Base-by-base conservation (phyloP, 2,329 filamentous ascomycete genomes). In the Fusarium liriodendri region DNA sequence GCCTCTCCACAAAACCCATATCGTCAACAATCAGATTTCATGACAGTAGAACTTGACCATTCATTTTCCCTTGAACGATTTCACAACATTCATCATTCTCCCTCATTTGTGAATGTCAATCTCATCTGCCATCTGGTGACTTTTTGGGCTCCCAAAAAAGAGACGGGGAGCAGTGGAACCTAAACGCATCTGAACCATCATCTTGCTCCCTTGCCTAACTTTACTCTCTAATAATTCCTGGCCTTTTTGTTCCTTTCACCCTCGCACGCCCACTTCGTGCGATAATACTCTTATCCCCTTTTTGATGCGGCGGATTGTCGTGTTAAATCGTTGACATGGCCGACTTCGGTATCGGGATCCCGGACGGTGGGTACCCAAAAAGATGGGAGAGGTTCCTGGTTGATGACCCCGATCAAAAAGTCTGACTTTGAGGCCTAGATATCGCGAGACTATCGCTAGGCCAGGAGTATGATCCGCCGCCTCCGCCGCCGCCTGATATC, bases 381-480 rank as follows among this genome's bases (percentile, higher is more conserved):
- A 55, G 52, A 64, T 64, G 57, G 27, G 47, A 29, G 47, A 50
- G 38, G 38, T 45, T 40, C 14, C 35, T 40, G 40, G 40, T 42
- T 42, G 40, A 20, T 45, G 40, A 16, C 16, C 66, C 75, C 29
- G 25, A 29, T 55, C 50, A 55, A 71, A 70, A 73, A 73, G 45
- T 78, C 79, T 82, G 67, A 82, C 75, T 59, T 37, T 40, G 68
- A 42, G 58, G 40, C 32, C 66, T 74, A 86, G 85, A 84, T 75
- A 82, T 86, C 73, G 80, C 82, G 71, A 81, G 79, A 62, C 80
- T 87, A 62, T 85, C 83, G 40, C 79, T 87, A 52, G 79, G 80
- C 62, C 80, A 83, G 58, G 78, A 75, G 50, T 64, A 73, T 64
- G 79, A 81, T 68, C 72, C 74, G 62, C 75, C 78, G 35, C 78